phyloP scores from a whole-genome alignment of 345 rosid genomes.

The Heritiera littoralis region DNA sequence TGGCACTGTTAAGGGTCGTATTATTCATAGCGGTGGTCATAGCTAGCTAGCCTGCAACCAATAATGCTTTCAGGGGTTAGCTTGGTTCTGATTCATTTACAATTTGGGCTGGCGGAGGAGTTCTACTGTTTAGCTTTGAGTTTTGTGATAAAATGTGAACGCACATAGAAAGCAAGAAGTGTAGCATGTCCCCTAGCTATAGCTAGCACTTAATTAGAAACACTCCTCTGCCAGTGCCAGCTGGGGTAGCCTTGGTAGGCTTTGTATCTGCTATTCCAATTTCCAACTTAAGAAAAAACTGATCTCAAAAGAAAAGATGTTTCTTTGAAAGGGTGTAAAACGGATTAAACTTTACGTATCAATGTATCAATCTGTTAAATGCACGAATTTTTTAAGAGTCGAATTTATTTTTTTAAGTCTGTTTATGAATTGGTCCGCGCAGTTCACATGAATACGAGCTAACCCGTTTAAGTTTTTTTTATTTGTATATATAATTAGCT shows the following conservation, averaged over 20 bases:
- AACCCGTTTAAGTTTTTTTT: too few species aligned
- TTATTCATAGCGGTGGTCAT: not conserved
- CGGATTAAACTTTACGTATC: too few species aligned
- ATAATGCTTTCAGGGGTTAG: not conserved
- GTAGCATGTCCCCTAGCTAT: not conserved
- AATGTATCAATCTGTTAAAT: too few species aligned
- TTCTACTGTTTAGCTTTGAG: not conserved
- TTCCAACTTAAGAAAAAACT: too few species aligned
- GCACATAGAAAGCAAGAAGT: not conserved
- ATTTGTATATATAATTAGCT: too few species aligned
- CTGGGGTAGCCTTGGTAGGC: not conserved
- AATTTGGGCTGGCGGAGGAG: not conserved
- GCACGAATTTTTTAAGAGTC: too few species aligned
- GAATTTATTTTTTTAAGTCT: too few species aligned
- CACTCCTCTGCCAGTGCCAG: not conserved
- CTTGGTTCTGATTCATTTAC: not conserved
- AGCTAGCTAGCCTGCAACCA: not conserved
- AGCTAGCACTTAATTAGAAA: too few species aligned
- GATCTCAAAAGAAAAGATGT: too few species aligned
- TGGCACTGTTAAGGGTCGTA: not conserved
- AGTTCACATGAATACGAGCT: too few species aligned
- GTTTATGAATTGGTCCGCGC: too few species aligned
- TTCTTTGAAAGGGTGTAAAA: too few species aligned
- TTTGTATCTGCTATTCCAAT: not conserved
- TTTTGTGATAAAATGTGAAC: not conserved